Evolutionary conservation across 306 rosid genomes (phyloP).

Genomic region (Vigna trinervia): DNA sequence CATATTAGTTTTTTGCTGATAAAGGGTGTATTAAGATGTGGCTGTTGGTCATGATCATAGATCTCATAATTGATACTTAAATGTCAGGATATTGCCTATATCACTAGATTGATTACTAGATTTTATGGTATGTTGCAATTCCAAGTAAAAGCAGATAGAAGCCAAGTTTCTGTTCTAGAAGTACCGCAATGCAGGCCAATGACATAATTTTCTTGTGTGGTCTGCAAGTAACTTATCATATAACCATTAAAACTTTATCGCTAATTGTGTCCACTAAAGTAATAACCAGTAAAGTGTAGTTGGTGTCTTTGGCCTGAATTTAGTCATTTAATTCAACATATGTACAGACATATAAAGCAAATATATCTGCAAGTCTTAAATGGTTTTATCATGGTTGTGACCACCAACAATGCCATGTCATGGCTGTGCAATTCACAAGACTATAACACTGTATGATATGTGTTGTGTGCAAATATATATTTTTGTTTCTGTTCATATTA

Average conservation of each 20-base stretch:
- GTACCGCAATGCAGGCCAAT: conserved; percentile 4
- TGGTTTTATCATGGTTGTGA: conserved; percentile 24
- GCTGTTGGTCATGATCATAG: conserved; percentile 21
- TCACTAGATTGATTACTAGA: conserved; percentile 4
- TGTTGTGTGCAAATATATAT: conserved; percentile 15
- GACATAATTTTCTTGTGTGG: not conserved
- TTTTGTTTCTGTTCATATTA: conserved; percentile 22
- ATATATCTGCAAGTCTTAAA: conserved; percentile 3
- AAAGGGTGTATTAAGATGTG: conserved; percentile 21
- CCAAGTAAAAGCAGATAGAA: not conserved
- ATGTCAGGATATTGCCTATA: conserved; percentile 9
- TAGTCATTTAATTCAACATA: conserved; percentile 11
- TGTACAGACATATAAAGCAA: not conserved
- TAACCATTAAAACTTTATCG: conserved; percentile 16
- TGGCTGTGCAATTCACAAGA: conserved; percentile 25
- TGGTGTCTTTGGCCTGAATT: conserved; percentile 19
- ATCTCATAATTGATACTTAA: conserved; percentile 21
- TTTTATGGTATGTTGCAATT: conserved; percentile 24
- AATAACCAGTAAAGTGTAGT: not conserved
- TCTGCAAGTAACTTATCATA: conserved; percentile 2
- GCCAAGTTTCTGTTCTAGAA: conserved; percentile 3
- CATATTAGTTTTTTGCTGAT: not conserved
- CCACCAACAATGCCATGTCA: conserved; percentile 1
- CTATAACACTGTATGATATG: conserved; percentile 15
- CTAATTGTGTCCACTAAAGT: not conserved